Evolutionary conservation across 495 filamentous ascomycete genomes (phyloP).

Genomic region (Talaromyces ruber): DNA sequence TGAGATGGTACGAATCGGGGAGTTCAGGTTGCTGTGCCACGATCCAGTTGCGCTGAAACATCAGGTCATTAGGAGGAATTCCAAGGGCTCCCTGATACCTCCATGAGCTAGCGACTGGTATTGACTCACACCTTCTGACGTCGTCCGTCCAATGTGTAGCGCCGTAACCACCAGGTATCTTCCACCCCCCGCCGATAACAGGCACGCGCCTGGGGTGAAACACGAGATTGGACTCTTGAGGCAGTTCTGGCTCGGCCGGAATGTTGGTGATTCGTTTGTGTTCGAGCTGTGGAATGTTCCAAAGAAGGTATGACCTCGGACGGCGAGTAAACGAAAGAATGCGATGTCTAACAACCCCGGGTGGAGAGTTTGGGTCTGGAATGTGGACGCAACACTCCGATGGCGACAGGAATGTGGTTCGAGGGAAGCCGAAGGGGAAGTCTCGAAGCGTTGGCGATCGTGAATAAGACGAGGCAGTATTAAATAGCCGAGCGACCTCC

Average conservation of each 20-base stretch:
- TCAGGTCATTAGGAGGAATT: conserved; percentile 4
- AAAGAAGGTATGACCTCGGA: not conserved
- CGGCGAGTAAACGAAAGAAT: not conserved
- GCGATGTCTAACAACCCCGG: not conserved
- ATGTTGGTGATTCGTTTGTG: not conserved
- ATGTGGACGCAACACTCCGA: not conserved
- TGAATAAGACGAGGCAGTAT: not conserved
- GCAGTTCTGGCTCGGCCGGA: not conserved
- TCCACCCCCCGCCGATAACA: conserved; percentile 1
- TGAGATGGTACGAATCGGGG: not conserved
- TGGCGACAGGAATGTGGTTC: not conserved
- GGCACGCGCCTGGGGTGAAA: conserved; percentile 4
- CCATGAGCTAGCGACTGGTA: not conserved
- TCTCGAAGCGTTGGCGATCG: not conserved
- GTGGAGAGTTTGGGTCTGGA: not conserved
- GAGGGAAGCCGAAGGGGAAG: not conserved
- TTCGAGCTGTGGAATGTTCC: conserved; percentile 3
- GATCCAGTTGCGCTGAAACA: not conserved
- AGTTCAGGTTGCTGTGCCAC: conserved; percentile 1
- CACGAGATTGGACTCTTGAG: not conserved
- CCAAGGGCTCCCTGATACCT: not conserved
- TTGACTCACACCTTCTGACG: not conserved
- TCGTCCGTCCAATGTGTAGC: conserved; percentile 1
- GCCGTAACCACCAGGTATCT: not conserved
- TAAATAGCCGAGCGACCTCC: not conserved